Conservation (phyloP, 2,329 filamentous ascomycete genomes). For the Lachnellula subtilissima region DNA sequence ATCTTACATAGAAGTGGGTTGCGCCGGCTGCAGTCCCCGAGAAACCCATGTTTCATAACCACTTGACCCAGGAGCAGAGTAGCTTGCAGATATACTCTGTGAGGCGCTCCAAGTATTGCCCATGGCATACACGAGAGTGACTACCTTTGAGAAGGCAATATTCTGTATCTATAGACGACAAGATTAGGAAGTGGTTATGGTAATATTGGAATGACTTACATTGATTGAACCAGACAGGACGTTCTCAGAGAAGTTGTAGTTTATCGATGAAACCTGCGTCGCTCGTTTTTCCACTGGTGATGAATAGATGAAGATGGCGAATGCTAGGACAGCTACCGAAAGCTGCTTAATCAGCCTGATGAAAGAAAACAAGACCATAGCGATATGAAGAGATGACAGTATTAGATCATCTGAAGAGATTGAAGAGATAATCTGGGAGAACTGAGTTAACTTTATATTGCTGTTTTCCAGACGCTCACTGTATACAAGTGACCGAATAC, state of each 20-base stretch:
- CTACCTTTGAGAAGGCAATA: conserved; percentile 11
- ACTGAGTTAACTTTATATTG: not conserved
- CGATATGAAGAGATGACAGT: not conserved
- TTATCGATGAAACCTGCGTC: conserved; percentile 21
- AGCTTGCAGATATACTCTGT: no score
- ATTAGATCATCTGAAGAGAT: not conserved
- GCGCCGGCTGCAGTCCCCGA: no score
- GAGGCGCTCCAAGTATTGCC: no score
- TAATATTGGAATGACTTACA: conserved; percentile 12
- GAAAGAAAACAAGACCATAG: not conserved
- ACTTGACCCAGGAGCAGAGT: no score
- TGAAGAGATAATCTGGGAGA: not conserved
- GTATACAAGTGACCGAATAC: not conserved
- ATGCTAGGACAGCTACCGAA: not conserved
- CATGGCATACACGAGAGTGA: no score
- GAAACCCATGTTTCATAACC: no score
- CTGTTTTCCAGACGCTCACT: not conserved
- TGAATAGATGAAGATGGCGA: not conserved
- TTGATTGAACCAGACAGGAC: conserved; percentile 26
- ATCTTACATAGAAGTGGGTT: no score
- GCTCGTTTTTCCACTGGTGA: conserved; percentile 17
- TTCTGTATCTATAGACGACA: conserved; percentile 23
- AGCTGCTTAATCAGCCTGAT: not conserved
- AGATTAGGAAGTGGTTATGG: not conserved
- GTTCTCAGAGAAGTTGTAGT: conserved; percentile 22